A percentile compares a stretch with the other conserved stretches of the same genome.
Evolutionary conservation across 306 rosid genomes (phyloP).

Genomic region (Pyrus bretschneideri): DNA sequence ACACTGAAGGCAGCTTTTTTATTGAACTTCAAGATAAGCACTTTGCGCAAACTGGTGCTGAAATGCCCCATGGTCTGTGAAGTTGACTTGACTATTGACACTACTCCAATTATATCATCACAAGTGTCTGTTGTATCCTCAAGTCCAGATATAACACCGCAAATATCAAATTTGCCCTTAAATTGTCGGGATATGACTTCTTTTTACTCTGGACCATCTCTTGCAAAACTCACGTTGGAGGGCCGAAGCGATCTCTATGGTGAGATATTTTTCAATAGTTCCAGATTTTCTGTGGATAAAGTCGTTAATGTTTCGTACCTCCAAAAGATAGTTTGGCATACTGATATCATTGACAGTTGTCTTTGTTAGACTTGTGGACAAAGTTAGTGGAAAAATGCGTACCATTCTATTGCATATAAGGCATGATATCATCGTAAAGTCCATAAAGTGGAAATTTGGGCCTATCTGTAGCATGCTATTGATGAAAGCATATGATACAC

Average conservation of each 20-base stretch:
- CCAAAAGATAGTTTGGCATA: background rate
- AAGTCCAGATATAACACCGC: slow-evolving; percentile 24
- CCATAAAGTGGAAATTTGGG: background rate
- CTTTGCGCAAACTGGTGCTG: slow-evolving; percentile 37
- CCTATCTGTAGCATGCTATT: background rate
- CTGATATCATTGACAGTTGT: background rate
- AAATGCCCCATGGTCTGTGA: slow-evolving; percentile 50
- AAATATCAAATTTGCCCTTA: slow-evolving; percentile 25
- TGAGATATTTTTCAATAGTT: slow-evolving; percentile 29
- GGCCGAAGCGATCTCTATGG: slow-evolving; percentile 72
- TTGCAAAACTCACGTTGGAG: slow-evolving; percentile 59
- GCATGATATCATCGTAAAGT: background rate
- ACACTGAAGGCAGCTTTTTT: slow-evolving; percentile 59
- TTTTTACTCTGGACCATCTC: slow-evolving; percentile 25
- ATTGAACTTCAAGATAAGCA: slow-evolving; percentile 33
- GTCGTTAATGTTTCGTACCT: background rate
- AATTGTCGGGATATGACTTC: slow-evolving; percentile 16
- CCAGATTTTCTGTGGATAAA: background rate
- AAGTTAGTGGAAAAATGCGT: background rate
- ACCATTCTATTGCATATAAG: background rate
- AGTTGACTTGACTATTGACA: slow-evolving; percentile 63
- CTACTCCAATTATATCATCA: slow-evolving; percentile 54
- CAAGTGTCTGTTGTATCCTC: slow-evolving; percentile 37
- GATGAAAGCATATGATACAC: background rate
- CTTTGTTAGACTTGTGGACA: background rate